These are phyloP conservation scores for Malus domestica DNA, from an alignment of 306 rosid genomes.

Conservation along the genomic window ASM211411v1 NC_041799.1:41557001-41557500, in stretches of 20 bases:
- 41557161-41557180: background rate
- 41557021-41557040: no score
- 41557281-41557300: background rate
- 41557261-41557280: background rate
- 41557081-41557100: background rate
- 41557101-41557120: background rate
- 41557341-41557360: no score
- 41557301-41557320: background rate
- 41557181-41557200: background rate
- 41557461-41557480: background rate
- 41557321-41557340: background rate
- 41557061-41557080: background rate
- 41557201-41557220: background rate
- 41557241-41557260: background rate
- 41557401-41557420: no score
- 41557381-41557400: no score
- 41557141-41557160: background rate
- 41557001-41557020: no score
- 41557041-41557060: no score
- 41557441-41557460: background rate
- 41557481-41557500: background rate
- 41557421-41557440: background rate
- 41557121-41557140: background rate
- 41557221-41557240: background rate
- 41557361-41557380: no score